Conservation (phyloP, 306 rosid species). For the Astragalus membranaceus region DNA sequence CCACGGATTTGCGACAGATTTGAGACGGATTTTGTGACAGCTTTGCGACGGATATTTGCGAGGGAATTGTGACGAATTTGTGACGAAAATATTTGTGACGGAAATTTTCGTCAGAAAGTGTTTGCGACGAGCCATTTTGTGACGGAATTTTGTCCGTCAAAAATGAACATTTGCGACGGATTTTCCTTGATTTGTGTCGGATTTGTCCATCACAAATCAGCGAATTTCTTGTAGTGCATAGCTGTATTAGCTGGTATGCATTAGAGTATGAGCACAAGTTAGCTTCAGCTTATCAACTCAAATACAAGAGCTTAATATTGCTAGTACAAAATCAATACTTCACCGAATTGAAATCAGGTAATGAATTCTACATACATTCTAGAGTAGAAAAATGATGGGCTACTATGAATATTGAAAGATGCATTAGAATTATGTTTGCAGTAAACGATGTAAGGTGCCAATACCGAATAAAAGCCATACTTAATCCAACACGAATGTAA, state of each 20-base stretch:
- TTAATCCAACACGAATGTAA: not conserved
- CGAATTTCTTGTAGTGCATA: constrained; percentile 13
- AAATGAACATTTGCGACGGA: too few species aligned
- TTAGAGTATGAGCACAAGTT: constrained; percentile 8
- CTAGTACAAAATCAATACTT: not conserved
- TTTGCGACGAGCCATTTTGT: too few species aligned
- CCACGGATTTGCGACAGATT: too few species aligned
- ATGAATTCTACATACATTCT: not conserved
- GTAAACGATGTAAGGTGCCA: not conserved
- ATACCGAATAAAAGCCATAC: not conserved
- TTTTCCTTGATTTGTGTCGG: too few species aligned
- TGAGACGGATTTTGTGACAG: too few species aligned
- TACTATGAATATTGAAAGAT: not conserved
- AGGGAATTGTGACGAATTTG: too few species aligned
- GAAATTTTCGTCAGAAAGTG: too few species aligned
- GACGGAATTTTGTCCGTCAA: too few species aligned
- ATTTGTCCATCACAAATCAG: too few species aligned
- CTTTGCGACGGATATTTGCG: too few species aligned
- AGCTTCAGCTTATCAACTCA: constrained; percentile 18
- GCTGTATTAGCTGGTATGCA: constrained; percentile 73
- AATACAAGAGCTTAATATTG: not conserved
- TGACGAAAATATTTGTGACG: too few species aligned
- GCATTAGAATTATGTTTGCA: not conserved
- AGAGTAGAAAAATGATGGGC: not conserved
- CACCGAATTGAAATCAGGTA: not conserved